Evolutionary conservation across 306 rosid genomes (phyloP), one percentile per base, ranked within the genome.

Genomic region (Dalbergia oliveri): DNA sequence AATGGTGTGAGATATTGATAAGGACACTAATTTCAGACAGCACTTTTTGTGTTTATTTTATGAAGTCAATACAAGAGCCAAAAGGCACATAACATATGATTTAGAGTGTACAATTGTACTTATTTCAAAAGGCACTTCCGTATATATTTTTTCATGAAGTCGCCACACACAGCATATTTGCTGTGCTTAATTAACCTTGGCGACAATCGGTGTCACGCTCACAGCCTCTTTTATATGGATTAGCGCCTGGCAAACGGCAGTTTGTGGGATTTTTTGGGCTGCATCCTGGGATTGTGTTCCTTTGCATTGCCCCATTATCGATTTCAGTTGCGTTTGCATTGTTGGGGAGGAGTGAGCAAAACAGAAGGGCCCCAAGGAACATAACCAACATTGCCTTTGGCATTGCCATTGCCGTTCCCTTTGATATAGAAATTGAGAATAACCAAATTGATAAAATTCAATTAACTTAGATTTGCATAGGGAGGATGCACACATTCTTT

Each of bases 201-300:
- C 41, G 41, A 12, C 16, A 11, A 11, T 15, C 5, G 4, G 11
- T 2, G 2, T 49, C n/a, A 11, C 6, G 4, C 3, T 3, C 6
- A 5, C 83, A 79, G 0, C 72, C 78, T 79, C 79, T 81, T 0
- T 0, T 9, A 6, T 54, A 72, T 15, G 39, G 35, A 45, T 80
- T 73, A 5, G 54, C 41, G 3, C 6, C 14, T 0, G 3, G 10
- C n/a, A 19, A 3, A 50, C 3, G 1, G 23, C 79, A 61, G 5
- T 3, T 10, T 4, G 9, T 1, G 45, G 65, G 75, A 57, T 39
- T 3, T 19, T 0, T 53, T 35, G 8, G 56, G 50, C 76, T 57
- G 53, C 86, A 83, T 44, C 73, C 79, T 16, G 34, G 23, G 19
- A 3, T 4, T 0, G 0, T 15, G 72, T 83, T 3, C 3, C 23